Evolutionary conservation across 768 basidiomycete genomes (phyloP).

Genomic region (Mycena rebaudengoi): DNA sequence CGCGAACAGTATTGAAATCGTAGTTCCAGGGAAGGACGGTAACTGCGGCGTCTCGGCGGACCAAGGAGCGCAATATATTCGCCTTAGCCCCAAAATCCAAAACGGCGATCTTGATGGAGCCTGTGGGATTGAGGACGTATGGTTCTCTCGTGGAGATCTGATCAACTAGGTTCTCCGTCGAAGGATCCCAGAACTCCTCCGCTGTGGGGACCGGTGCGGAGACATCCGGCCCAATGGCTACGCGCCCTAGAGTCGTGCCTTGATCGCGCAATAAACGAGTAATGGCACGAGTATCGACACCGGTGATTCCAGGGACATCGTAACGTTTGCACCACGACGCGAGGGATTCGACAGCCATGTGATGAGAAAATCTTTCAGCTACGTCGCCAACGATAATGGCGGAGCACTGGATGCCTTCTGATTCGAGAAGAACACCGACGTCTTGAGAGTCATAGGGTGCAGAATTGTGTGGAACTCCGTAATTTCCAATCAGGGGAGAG

Average conservation of each 20-base stretch:
- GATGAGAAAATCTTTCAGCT: constrained; percentile 94
- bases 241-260: constrained; percentile 93
- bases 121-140: constrained; percentile 86
- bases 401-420: constrained; percentile 87
- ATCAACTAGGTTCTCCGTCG: constrained; percentile 90
- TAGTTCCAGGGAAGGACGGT: constrained; percentile 98
- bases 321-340: constrained; percentile 93
- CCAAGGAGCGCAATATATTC: constrained; percentile 93
- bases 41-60: constrained; percentile 89
- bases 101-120: constrained; percentile 92
- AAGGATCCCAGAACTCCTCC: constrained; percentile 94
- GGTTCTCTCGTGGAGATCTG: constrained; percentile 88
- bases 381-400: constrained; percentile 95
- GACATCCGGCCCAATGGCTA: constrained; percentile 83
- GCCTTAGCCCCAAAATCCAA: constrained; percentile 98
- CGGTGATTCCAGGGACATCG: constrained; percentile 92
- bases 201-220: constrained; percentile 63
- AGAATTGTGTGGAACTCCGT: constrained; percentile 90
- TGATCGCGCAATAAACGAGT: constrained; percentile 94
- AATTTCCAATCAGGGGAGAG: constrained; percentile 97
- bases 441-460: constrained; percentile 76
- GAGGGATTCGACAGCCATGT: constrained; percentile 92
- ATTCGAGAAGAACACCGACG: constrained; percentile 91
- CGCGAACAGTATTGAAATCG: constrained; percentile 92
- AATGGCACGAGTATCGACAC: constrained; percentile 97